Evolutionary conservation across 1,139 yeast genomes (phyloP), one percentile per base, ranked within the genome.

Genomic region (Geotrichum klebahnii): DNA sequence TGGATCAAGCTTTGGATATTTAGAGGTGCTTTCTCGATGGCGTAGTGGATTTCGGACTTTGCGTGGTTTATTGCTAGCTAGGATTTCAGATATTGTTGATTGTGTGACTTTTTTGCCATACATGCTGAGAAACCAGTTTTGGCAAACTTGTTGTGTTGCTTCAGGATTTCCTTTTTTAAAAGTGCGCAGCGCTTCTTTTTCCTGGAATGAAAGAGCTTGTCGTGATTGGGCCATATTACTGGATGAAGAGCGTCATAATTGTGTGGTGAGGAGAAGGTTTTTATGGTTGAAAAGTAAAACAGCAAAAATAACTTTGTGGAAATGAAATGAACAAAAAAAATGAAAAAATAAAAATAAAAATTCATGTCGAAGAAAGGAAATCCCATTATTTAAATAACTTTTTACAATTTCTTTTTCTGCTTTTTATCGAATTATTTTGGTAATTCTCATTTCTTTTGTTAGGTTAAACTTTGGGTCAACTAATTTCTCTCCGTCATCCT

Each of bases 171-270:
- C 31, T 10, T 17, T 26, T 23, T 44, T 44, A 22, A 23, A 44
- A 6, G 28, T 24, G 5, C 48, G 33, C 14, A 44, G 17, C 8
- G 43, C 41, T 22, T 44, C 48, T 36, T 44, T 44, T 28, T 44
- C 43, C 22, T 37, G 48, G 17, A 44, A 44, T 2, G 48, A 44
- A 28, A 44, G 48, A 9, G 48, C 48, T 37, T 44, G 48, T n/a
- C 48, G 42, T 14, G 48, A 44, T 29, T 42, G 19, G 2, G 35
- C 26, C 47, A 44, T 44, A 2, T 17, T 34, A 14, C 19, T 9
- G 10, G 41, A 17, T 4, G 19, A 16, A 29, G 5, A 2, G 29
- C 33, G n/a, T 9, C 17, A n/a, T 17, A 37, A n/a, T 37, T 37
- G 4, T 37, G n/a, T 22, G 20, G 14, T 14, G 20, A 20, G 22